Base-by-base conservation (phyloP, 1,284 basidiomycete genomes). In the Leccinum insolens region DNA sequence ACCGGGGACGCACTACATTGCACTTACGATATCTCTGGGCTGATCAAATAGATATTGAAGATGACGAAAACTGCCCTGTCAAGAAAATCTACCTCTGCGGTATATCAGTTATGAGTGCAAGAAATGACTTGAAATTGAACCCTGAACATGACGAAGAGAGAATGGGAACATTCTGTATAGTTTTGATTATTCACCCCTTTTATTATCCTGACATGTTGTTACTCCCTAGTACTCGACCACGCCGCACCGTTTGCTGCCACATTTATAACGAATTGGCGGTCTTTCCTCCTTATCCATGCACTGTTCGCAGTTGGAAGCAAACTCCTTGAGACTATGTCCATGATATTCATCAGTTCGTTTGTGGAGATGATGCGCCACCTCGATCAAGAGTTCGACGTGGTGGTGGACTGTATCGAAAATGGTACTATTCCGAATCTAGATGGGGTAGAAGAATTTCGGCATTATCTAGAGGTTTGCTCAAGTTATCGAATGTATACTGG, bases 201-300 rank as follows among this genome's bases (percentile, higher is more conserved):
- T 46, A 7, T 34, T 14, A 22, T 58, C 22, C 55, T 71, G 28
- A 72, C 4, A 37, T 37, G 34, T 37, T 37, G 34, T 37, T 37
- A 37, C 34, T 37, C 34, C 60, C 20, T 34, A 74, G 73, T 73
- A 12, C 63, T 67, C 8, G 68, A 72, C 34, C 65, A 71, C 2
- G 63, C 68, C 12, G 67, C 71, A 12, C 73, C 74, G 2, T 67
- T 64, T 44, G 74, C 73, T 0, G 57, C 63, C 1, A 61, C 28
- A 12, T 70, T 77, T 44, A 69, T 75, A 64, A 41, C 22, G 61
- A 66, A 69, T 4, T 74, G 68, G 64, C 62, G 65, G 4, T 66
- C 76, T 71, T 62, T 3, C 37, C n/a, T 49, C 6, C 46, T 49
- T 6, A 49, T 49, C n/a, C 46, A 49, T 11, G 46, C n/a, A 20